phyloP scores from a whole-genome alignment of 2,329 filamentous ascomycete genomes.

The Cytospora piceae region DNA sequence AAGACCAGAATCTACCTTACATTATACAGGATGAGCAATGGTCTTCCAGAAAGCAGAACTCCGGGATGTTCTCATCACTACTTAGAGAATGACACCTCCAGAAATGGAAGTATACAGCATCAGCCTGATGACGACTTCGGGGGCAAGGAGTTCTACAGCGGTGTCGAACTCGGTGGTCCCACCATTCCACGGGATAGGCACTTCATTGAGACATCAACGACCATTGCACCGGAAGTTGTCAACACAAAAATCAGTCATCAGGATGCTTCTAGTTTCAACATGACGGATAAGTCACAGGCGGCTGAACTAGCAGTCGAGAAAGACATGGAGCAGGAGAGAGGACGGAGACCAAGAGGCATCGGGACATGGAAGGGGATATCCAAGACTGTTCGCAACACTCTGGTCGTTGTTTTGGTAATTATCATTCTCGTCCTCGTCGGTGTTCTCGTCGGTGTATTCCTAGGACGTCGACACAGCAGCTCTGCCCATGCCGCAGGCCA shows the following conservation, averaged over 20 bases:
- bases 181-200: constrained; percentile 14
- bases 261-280: not conserved
- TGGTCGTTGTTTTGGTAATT: constrained; percentile 1
- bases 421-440: constrained; percentile 12
- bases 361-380: constrained; percentile 11
- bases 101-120: not conserved
- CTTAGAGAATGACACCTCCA: not conserved
- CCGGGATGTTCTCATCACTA: not conserved
- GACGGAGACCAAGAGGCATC: constrained; percentile 5
- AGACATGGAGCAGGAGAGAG: not conserved
- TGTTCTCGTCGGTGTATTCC: constrained; percentile 12
- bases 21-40: constrained; percentile 1
- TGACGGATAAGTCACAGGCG: not conserved
- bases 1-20: not conserved
- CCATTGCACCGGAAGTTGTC: constrained; percentile 18
- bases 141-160: constrained; percentile 13
- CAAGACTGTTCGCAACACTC: constrained; percentile 8
- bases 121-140: not conserved
- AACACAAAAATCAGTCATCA: constrained; percentile 3
- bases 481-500: not conserved
- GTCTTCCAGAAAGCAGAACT: not conserved
- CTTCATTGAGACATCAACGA: constrained; percentile 13
- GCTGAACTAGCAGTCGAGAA: not conserved
- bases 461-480: constrained; percentile 2
- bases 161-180: constrained; percentile 14